A percentile compares a stretch with the other conserved stretches of the same genome.
Conservation (phyloP, 1,284 basidiomycete genomes). For the Ganoderma meredithae region DNA sequence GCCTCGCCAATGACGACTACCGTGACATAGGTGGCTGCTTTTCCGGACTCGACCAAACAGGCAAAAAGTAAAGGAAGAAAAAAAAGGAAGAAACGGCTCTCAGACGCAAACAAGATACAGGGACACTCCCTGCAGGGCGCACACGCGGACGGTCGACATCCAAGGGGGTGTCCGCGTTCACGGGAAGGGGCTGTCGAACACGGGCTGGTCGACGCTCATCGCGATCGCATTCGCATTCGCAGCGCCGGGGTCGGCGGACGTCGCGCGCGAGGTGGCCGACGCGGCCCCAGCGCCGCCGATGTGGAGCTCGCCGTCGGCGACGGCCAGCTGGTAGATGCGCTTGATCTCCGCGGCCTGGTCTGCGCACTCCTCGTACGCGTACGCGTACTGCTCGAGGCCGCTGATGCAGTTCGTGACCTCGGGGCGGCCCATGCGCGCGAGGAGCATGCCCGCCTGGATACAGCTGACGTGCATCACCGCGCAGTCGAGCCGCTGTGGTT, state of each 20-base stretch:
- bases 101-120: neutral
- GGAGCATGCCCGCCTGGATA: conserved; percentile 82
- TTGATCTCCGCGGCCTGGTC: conserved; percentile 78
- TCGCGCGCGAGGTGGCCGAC: conserved; percentile 39
- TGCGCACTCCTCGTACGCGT: conserved; percentile 85
- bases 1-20: neutral
- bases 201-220: conserved; percentile 35
- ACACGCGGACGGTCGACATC: neutral
- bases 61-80: neutral
- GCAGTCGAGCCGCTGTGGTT: conserved; percentile 70
- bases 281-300: conserved; percentile 62
- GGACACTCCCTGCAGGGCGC: neutral
- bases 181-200: conserved; percentile 9
- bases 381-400: conserved; percentile 87
- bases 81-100: neutral
- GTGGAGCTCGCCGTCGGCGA: conserved; percentile 58
- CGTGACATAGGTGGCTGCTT: neutral
- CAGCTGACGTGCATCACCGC: conserved; percentile 88
- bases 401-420: conserved; percentile 86
- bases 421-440: conserved; percentile 81
- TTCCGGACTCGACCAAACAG: neutral
- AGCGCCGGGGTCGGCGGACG: conserved; percentile 8
- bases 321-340: conserved; percentile 57
- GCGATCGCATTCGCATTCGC: conserved; percentile 15
- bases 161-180: neutral